Conservation (phyloP, 129 eudicot genomes). For the Arctium lappa region DNA sequence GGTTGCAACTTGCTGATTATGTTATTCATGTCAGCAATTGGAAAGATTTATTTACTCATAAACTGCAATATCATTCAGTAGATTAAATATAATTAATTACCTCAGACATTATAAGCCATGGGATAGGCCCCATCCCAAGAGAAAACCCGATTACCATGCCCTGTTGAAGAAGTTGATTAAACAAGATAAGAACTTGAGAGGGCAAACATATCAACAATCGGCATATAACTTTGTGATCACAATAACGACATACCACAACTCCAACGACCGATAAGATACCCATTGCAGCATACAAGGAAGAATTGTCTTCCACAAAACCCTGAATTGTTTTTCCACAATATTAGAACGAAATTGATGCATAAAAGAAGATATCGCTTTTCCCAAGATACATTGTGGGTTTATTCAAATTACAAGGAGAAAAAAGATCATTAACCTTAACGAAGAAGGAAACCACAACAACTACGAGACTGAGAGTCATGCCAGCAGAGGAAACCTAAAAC, state of each 20-base stretch:
- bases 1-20: too few relatives aligned
- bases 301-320: conserved; percentile 49
- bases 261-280: conserved; percentile 80
- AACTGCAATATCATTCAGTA: background rate
- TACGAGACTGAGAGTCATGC: conserved; percentile 80
- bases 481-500: conserved; percentile 72
- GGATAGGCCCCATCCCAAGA: conserved; percentile 96
- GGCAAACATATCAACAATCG: background rate
- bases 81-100: conserved; percentile 23
- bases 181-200: conserved; percentile 8
- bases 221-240: background rate
- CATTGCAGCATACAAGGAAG: conserved; percentile 53
- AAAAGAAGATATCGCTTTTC: background rate
- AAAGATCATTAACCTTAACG: conserved; percentile 49
- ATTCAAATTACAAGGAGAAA: background rate
- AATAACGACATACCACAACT: conserved; percentile 65
- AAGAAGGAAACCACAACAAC: conserved; percentile 72
- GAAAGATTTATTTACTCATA: too few relatives aligned
- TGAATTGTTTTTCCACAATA: conserved; percentile 19
- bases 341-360: background rate
- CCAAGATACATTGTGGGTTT: background rate
- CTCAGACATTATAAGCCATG: conserved; percentile 99
- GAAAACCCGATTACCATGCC: conserved; percentile 77
- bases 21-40: too few relatives aligned
- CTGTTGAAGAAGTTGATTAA: conserved; percentile 33